These are phyloP conservation scores for Mrakia hoshinonis DNA, from an alignment of 768 basidiomycete genomes.

Conservation along the genomic window DNA sequence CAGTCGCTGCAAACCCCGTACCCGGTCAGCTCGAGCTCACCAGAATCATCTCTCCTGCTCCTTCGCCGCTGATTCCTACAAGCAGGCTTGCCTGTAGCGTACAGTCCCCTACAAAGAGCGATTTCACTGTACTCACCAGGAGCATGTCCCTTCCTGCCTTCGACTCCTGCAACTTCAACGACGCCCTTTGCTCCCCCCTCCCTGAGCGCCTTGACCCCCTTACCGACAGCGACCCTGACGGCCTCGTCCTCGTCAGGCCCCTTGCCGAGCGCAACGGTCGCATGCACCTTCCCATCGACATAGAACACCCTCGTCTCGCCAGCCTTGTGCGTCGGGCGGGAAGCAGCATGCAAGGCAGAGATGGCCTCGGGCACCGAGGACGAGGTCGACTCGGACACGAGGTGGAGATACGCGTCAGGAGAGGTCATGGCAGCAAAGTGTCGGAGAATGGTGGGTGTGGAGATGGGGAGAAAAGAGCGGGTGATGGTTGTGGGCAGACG, in stretches of 20 bases:
- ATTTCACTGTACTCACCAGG: constrained; percentile 50
- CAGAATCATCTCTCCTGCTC: neutral
- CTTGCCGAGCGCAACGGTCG: constrained; percentile 22
- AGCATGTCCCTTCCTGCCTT: constrained; percentile 54
- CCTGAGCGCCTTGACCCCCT: constrained; percentile 61
- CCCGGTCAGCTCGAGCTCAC: constrained; percentile 1
- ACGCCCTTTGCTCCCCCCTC: constrained; percentile 52
- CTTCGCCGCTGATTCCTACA: no score
- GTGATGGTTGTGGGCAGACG: neutral
- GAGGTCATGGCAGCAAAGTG: neutral
- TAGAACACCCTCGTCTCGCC: constrained; percentile 37
- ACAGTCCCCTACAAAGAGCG: constrained; percentile 33
- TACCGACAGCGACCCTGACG: constrained; percentile 62
- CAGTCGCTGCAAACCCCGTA: constrained; percentile 52
- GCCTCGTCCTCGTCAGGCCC: constrained; percentile 52
- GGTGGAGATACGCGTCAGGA: constrained; percentile 50
- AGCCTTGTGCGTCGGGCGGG: constrained; percentile 34
- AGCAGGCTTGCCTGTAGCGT: no score
- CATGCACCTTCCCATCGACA: constrained; percentile 19
- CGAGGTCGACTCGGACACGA: constrained; percentile 42
- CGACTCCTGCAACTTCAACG: constrained; percentile 54
- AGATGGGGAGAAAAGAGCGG: neutral
- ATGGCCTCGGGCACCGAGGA: constrained; percentile 36
- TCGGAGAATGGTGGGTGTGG: neutral
- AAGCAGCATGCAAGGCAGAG: constrained; percentile 47